phyloP scores from a whole-genome alignment of 106 monocot genomes.

The Allium fistulosum region DNA sequence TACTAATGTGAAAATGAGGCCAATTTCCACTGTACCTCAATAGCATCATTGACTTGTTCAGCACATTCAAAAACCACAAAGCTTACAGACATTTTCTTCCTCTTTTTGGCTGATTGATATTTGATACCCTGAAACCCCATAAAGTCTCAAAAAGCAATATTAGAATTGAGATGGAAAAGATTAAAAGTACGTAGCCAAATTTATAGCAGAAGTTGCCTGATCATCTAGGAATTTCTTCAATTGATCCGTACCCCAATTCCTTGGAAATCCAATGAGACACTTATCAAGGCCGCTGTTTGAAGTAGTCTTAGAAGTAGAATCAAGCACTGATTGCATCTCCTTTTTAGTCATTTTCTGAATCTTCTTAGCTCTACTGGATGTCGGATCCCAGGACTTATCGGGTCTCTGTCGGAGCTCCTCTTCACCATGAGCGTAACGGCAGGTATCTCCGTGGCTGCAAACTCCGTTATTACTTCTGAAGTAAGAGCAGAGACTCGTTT shows the following conservation, averaged over 20 bases:
- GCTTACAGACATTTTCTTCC: slow-evolving; percentile 82
- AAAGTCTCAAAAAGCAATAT: no score
- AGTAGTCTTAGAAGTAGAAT: neutral
- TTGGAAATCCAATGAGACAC: slow-evolving; percentile 73
- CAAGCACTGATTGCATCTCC: neutral
- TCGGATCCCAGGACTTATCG: slow-evolving; percentile 85
- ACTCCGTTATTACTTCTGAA: slow-evolving; percentile 26
- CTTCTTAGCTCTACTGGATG: slow-evolving; percentile 71
- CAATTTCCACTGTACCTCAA: slow-evolving; percentile 35
- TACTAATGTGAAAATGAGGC: slow-evolving; percentile 1
- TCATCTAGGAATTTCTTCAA: slow-evolving; percentile 62
- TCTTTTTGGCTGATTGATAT: slow-evolving; percentile 69
- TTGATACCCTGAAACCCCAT: slow-evolving; percentile 42
- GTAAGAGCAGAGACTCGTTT: slow-evolving; percentile 87
- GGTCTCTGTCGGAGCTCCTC: slow-evolving; percentile 79
- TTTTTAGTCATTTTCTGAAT: slow-evolving; percentile 15
- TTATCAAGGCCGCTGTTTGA: slow-evolving; percentile 50
- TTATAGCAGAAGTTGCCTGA: slow-evolving; percentile 16
- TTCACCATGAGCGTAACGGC: slow-evolving; percentile 91
- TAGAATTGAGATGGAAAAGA: no score
- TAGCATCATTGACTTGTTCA: slow-evolving; percentile 49
- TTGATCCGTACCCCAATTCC: slow-evolving; percentile 50
- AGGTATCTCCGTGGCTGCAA: slow-evolving; percentile 71
- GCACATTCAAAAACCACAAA: slow-evolving; percentile 58
- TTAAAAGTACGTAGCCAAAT: neutral